phyloP scores from a whole-genome alignment of 1,284 basidiomycete genomes.

The Cutaneotrichosporon dermatis region DNA sequence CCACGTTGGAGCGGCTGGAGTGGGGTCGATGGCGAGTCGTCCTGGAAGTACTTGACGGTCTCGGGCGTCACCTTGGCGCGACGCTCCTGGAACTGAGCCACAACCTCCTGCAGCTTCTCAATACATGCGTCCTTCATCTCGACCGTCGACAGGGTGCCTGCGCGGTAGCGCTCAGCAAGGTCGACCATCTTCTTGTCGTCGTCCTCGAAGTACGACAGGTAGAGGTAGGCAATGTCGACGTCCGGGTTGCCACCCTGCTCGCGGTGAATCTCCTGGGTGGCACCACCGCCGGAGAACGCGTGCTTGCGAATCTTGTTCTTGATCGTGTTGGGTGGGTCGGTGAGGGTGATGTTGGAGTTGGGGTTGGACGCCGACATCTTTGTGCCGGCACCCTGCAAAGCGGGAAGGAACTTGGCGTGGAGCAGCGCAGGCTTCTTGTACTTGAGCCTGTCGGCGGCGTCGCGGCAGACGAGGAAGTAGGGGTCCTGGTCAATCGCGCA shows the following conservation, averaged over 20 bases:
- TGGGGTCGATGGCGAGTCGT: slow-evolving; percentile 70
- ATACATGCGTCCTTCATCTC: slow-evolving; percentile 92
- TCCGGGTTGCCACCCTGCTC: slow-evolving; percentile 85
- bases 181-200: slow-evolving; percentile 80
- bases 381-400: slow-evolving; percentile 92
- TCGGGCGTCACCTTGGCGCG: slow-evolving; percentile 78
- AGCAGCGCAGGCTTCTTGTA: slow-evolving; percentile 92
- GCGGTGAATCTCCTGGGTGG: slow-evolving; percentile 91
- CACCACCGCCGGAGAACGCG: slow-evolving; percentile 81
- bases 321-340: slow-evolving; percentile 83
- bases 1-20: slow-evolving; percentile 6
- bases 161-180: slow-evolving; percentile 85
- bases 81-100: slow-evolving; percentile 87
- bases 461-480: slow-evolving; percentile 88
- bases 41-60: slow-evolving; percentile 74
- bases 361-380: slow-evolving; percentile 97
- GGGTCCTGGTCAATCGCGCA: slow-evolving; percentile 93
- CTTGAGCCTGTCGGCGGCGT: slow-evolving; percentile 88
- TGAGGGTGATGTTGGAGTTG: slow-evolving; percentile 93
- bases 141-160: slow-evolving; percentile 81
- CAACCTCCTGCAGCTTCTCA: slow-evolving; percentile 73
- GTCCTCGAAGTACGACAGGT: slow-evolving; percentile 93
- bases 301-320: slow-evolving; percentile 97
- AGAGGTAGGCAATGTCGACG: slow-evolving; percentile 95
- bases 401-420: slow-evolving; percentile 97